Percentiles rank a stretch among this genome's conserved stretches.
Conservation (phyloP, 1,284 basidiomycete species). For the Leccinum subrobustum region DNA sequence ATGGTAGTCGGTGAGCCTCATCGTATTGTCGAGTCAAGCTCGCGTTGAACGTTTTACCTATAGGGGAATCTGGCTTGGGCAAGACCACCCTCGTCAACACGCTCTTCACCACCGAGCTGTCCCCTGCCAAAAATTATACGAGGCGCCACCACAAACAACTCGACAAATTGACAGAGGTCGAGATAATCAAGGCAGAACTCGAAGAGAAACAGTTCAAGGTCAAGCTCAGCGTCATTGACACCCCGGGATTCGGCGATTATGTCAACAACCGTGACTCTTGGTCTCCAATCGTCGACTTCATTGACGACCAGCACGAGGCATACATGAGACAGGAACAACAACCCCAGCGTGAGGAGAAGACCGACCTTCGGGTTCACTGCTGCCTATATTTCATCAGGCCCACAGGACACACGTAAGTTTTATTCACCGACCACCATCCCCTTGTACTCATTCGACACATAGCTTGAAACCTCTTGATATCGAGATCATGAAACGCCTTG, state of each 20-base stretch:
- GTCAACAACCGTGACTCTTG: slow-evolving; percentile 99
- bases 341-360: slow-evolving; percentile 90
- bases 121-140: slow-evolving; percentile 87
- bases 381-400: slow-evolving; percentile 98
- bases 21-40: background rate
- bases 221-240: slow-evolving; percentile 98
- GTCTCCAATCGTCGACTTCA: slow-evolving; percentile 98
- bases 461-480: slow-evolving; percentile 98
- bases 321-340: slow-evolving; percentile 99
- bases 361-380: slow-evolving; percentile 93
- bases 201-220: slow-evolving; percentile 99
- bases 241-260: slow-evolving; percentile 98
- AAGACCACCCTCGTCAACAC: slow-evolving; percentile 99
- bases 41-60: slow-evolving; percentile 5
- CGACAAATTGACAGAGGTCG: slow-evolving; percentile 97
- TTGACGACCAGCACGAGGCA: slow-evolving; percentile 99
- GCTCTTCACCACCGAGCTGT: slow-evolving; percentile 97
- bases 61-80: slow-evolving; percentile 92
- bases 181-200: slow-evolving; percentile 95
- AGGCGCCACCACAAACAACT: slow-evolving; percentile 94
- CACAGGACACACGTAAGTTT: slow-evolving; percentile 87
- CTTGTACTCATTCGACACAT: slow-evolving; percentile 6
- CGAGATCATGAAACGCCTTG: slow-evolving; percentile 95
- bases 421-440: background rate
- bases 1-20: slow-evolving; percentile 92